Evolutionary conservation across 345 rosid species (phyloP).

Genomic region (Populus davidiana): DNA sequence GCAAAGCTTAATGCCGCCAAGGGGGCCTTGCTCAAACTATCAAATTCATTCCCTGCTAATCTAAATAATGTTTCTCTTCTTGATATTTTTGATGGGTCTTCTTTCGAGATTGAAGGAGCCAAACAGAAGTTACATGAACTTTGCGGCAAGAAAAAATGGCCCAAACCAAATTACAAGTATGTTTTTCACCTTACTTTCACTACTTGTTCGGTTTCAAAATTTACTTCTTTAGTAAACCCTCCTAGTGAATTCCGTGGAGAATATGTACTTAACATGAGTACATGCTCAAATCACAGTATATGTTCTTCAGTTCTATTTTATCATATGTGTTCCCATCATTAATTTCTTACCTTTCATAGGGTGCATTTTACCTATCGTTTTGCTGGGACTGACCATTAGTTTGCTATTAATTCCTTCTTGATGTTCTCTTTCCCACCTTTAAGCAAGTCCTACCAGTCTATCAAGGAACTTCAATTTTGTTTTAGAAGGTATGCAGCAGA

Average conservation of each 20-base stretch:
- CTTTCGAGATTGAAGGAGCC: conserved; percentile 39
- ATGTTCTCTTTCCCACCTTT: neutral
- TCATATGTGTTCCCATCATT: neutral
- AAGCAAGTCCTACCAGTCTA: neutral
- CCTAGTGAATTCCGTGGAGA: neutral
- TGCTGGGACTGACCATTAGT: neutral
- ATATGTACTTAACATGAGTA: neutral
- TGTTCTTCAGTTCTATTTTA: too few species aligned
- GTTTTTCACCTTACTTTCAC: neutral
- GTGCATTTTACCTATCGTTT: neutral
- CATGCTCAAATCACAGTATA: too few species aligned
- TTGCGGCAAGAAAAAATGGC: conserved; percentile 61
- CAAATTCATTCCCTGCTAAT: conserved; percentile 14
- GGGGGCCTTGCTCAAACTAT: conserved; percentile 50
- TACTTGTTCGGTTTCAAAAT: neutral
- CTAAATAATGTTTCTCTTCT: neutral
- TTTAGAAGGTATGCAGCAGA: neutral
- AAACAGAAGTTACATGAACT: conserved; percentile 62
- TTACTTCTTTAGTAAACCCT: too few species aligned
- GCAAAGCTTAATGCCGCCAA: conserved; percentile 70
- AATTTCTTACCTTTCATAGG: neutral
- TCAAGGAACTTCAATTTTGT: neutral
- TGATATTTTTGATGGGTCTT: conserved; percentile 15
- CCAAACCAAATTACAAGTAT: conserved; percentile 62
- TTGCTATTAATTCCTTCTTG: neutral